phyloP scores from a whole-genome alignment of 2,329 filamentous ascomycete genomes.

The Fusarium dimerum region DNA sequence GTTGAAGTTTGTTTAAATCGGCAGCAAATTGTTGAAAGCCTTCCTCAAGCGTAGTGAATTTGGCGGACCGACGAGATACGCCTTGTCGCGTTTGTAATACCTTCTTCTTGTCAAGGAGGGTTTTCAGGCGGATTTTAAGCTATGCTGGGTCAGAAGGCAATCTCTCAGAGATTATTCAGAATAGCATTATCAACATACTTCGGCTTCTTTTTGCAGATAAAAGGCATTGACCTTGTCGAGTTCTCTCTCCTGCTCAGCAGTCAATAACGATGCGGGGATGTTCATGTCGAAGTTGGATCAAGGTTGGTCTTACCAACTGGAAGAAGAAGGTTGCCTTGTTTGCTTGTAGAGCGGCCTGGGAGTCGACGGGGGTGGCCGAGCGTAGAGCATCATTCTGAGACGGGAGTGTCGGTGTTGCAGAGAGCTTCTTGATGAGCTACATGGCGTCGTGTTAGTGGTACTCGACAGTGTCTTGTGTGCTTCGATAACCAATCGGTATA shows the following conservation, averaged over 20 bases:
- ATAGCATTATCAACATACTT: conserved; percentile 59
- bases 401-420: conserved; percentile 81
- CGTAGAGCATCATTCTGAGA: conserved; percentile 68
- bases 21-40: conserved; percentile 97
- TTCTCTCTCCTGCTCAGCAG: conserved; percentile 77
- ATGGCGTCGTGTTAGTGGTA: conserved; percentile 26
- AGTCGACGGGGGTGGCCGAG: conserved; percentile 58
- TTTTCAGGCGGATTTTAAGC: conserved; percentile 92
- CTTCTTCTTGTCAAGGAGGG: conserved; percentile 91
- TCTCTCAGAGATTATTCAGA: neutral
- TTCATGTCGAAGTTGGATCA: conserved; percentile 25
- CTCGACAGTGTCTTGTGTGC: conserved; percentile 13
- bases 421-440: conserved; percentile 97
- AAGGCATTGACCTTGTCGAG: conserved; percentile 98
- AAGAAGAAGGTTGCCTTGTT: conserved; percentile 99
- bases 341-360: conserved; percentile 87
- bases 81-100: conserved; percentile 81
- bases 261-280: conserved; percentile 39
- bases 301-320: conserved; percentile 68
- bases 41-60: conserved; percentile 93
- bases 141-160: conserved; percentile 40
- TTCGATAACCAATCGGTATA: conserved; percentile 22
- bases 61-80: conserved; percentile 83
- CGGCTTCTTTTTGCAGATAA: conserved; percentile 96
- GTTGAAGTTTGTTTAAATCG: conserved; percentile 95